phyloP scores from a whole-genome alignment of 371 early-diverging fungal genomes.

The Amoeboaphelidium protococcarum region DNA sequence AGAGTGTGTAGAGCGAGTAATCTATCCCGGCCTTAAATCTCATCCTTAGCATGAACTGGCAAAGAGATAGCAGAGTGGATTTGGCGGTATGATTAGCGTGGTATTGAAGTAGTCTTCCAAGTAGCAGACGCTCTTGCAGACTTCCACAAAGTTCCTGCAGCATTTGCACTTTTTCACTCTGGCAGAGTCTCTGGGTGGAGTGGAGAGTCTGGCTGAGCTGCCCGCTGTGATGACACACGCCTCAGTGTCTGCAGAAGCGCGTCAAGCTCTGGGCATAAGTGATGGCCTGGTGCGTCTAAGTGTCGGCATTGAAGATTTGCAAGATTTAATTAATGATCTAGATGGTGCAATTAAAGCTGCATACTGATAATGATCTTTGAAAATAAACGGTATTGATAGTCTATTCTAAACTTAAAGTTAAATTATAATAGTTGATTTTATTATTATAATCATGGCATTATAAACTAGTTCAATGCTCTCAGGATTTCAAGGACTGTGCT shows the following conservation, averaged over 20 bases:
- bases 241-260: constrained; percentile 38
- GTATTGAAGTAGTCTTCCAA: constrained; percentile 37
- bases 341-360: constrained; percentile 40
- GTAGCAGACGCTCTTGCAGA: constrained; percentile 29
- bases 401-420: too few species aligned
- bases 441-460: too few species aligned
- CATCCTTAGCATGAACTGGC: constrained; percentile 63
- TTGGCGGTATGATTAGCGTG: constrained; percentile 70
- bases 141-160: constrained; percentile 36
- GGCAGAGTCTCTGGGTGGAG: constrained; percentile 64
- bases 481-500: too few species aligned
- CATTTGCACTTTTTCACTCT: constrained; percentile 39
- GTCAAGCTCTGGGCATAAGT: constrained; percentile 45
- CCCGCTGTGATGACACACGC: constrained; percentile 76
- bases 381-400: too few species aligned
- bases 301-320: constrained; percentile 51
- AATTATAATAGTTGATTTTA: too few species aligned
- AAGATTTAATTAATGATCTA: constrained; percentile 62
- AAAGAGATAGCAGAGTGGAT: constrained; percentile 42
- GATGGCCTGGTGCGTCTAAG: constrained; percentile 53
- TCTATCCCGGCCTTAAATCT: constrained; percentile 53
- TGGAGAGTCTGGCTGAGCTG: constrained; percentile 52
- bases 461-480: too few species aligned
- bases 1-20: constrained; percentile 31
- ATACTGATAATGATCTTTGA: too few species aligned